These are phyloP conservation scores for Lentithecium fluviatile DNA, from an alignment of 495 filamentous ascomycete genomes.

Conservation along the genomic window DNA sequence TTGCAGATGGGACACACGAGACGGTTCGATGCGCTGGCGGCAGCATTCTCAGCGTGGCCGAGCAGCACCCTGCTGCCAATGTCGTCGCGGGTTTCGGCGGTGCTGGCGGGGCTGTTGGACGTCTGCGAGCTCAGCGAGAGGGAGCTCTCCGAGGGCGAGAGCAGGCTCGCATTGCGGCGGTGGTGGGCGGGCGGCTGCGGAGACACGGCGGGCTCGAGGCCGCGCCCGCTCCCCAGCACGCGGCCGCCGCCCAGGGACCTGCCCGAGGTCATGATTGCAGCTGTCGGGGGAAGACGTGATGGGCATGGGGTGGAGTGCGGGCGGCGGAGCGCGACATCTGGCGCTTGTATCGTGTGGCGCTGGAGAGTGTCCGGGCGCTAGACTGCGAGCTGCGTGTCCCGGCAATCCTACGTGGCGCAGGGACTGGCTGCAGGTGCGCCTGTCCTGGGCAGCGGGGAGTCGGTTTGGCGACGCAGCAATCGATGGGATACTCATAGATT, in stretches of 20 bases:
- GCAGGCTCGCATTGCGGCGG: conserved; percentile 40
- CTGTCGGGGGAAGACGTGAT: conserved; percentile 18
- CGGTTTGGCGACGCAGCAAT: too few relatives aligned
- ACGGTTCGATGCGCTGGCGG: conserved; percentile 57
- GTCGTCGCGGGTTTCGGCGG: conserved; percentile 58
- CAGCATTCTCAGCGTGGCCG: conserved; percentile 53
- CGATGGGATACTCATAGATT: too few relatives aligned
- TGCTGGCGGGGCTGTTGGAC: conserved; percentile 57
- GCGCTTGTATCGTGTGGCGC: conserved; percentile 5
- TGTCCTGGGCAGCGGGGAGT: too few relatives aligned
- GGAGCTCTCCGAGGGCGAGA: conserved; percentile 52
- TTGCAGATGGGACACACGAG: conserved; percentile 93
- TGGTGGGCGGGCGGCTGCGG: conserved; percentile 54
- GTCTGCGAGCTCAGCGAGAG: conserved; percentile 59
- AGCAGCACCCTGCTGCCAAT: conserved; percentile 58
- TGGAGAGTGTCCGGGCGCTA: too few relatives aligned
- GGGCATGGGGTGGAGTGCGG: conserved; percentile 1
- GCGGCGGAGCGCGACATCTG: not conserved
- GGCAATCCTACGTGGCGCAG: too few relatives aligned
- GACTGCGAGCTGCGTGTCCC: too few relatives aligned
- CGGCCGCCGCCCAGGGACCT: conserved; percentile 80
- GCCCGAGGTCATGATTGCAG: conserved; percentile 46
- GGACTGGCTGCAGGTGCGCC: too few relatives aligned
- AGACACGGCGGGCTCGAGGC: conserved; percentile 67
- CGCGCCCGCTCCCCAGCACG: conserved; percentile 78